Base-by-base conservation (phyloP, 768 basidiomycete genomes). In the Lyophyllum shimeji region DNA sequence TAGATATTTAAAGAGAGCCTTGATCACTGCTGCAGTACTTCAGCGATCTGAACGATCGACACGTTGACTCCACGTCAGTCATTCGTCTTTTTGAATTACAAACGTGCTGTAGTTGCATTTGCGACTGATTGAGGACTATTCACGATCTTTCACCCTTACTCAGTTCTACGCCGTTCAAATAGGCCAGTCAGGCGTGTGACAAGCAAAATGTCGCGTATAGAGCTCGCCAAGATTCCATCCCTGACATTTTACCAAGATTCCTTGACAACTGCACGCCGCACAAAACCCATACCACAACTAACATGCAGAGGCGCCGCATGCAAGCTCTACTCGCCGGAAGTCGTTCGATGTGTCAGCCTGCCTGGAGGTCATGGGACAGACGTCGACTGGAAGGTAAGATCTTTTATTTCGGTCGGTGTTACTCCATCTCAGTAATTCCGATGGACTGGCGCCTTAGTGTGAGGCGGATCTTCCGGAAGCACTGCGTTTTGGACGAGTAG, bases 391-490 rank as follows among this genome's bases (percentile, higher is more conserved):
- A 92, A 90, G 82, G 91, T 87, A 63, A 62, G 80, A 21, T 23
- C 25, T 5, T 20, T 5, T 24, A n/a, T n/a, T 15, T 21, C 17
- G 29, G 9, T 29, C n/a, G n/a, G n/a, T n/a, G n/a, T 29, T 9
- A 29, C 12, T 56, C 46, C 37, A 37, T 39, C 3, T 45, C 9
- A 23, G 29, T 15, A 23, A 25, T 57, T 48, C 39, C 52, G 45
- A 34, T 33, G 33, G 44, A 24, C 18, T 24, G 18, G n/a, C 53
- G 20, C 54, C 20, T 60, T 60, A 94, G 89, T 97, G 95, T 65
- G 88, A 93, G 69, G 88, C 93, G 33, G 95, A 98, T 67, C 76
- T 98, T 6, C 95, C 95, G 8, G 85, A 86, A 47, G 75, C 84
- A 8, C 69, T 96, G 52, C 81, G 94, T 17, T 89, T 98, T 53